A percentile compares a stretch with the other conserved stretches of the same genome.
phyloP scores from a whole-genome alignment of 768 basidiomycete species.

The Boletales sp. region DNA sequence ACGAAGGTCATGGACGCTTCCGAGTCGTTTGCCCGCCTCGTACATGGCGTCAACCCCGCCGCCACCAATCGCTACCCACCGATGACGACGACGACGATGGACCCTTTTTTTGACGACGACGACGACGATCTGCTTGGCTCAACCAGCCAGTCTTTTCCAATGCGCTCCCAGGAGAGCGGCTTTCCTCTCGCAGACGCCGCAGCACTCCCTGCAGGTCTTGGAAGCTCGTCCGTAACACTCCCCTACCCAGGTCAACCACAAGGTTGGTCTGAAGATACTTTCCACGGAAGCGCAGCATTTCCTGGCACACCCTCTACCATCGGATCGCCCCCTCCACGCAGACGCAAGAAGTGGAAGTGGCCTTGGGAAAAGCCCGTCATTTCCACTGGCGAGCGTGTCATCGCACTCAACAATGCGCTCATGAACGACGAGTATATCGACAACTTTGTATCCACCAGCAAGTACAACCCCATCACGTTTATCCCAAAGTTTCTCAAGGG shows the following conservation, averaged over 20 bases:
- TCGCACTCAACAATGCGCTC: slow-evolving; percentile 74
- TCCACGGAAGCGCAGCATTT: slow-evolving; percentile 43
- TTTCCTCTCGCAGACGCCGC: slow-evolving; percentile 57
- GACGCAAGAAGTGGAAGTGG: slow-evolving; percentile 61
- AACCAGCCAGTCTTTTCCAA: slow-evolving; percentile 21
- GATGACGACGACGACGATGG: slow-evolving; percentile 39
- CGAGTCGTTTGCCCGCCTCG: slow-evolving; percentile 28
- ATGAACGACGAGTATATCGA: slow-evolving; percentile 66
- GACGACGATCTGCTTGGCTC: slow-evolving; percentile 49
- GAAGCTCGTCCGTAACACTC: slow-evolving; percentile 45
- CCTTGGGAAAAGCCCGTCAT: slow-evolving; percentile 74
- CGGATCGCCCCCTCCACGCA: slow-evolving; percentile 11
- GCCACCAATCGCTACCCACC: slow-evolving; percentile 48
- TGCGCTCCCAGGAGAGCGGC: slow-evolving; percentile 45
- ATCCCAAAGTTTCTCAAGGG: slow-evolving; percentile 91
- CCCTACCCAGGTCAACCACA: slow-evolving; percentile 45
- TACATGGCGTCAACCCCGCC: slow-evolving; percentile 26
- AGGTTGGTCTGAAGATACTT: slow-evolving; percentile 66
- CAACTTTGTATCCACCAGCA: slow-evolving; percentile 92
- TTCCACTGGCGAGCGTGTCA: slow-evolving; percentile 70
- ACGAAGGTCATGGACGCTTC: no score
- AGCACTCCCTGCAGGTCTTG: slow-evolving; percentile 59
- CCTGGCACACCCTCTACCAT: slow-evolving; percentile 26
- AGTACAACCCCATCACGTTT: slow-evolving; percentile 88
- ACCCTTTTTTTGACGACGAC: slow-evolving; percentile 76